Conservation (phyloP, 805 yeast genomes). For the Candida yuanshanica region DNA sequence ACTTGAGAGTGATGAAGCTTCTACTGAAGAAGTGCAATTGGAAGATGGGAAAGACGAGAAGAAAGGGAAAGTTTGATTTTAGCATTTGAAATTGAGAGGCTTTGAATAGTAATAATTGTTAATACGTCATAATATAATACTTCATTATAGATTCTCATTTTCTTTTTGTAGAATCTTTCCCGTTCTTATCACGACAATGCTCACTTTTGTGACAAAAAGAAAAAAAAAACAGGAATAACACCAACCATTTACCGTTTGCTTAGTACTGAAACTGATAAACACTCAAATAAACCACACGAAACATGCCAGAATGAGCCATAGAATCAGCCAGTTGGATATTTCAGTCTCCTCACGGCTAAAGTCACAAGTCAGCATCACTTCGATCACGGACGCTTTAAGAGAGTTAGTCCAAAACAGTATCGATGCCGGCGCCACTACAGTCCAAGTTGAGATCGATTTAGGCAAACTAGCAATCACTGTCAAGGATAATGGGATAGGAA, state of each 20-base stretch:
- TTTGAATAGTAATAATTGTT: too few species aligned
- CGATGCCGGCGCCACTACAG: slow-evolving; percentile 43
- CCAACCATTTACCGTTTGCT: too few species aligned
- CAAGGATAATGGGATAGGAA: slow-evolving; percentile 70
- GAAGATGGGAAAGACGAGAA: neutral
- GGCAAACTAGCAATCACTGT: slow-evolving; percentile 34
- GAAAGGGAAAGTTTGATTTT: too few species aligned
- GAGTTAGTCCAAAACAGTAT: slow-evolving; percentile 51
- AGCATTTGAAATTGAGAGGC: too few species aligned
- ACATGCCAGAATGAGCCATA: neutral
- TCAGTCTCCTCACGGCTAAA: slow-evolving; percentile 7
- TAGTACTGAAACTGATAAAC: neutral
- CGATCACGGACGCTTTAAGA: slow-evolving; percentile 36
- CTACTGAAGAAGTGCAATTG: too few species aligned
- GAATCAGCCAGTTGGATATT: slow-evolving; percentile 2
- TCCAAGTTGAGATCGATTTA: slow-evolving; percentile 33
- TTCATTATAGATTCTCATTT: too few species aligned
- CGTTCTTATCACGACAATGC: too few species aligned
- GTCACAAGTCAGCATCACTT: slow-evolving; percentile 24
- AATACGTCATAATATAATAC: too few species aligned
- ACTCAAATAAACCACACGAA: neutral
- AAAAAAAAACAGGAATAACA: too few species aligned
- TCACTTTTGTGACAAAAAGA: too few species aligned
- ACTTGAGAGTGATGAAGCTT: neutral
- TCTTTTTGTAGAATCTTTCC: too few species aligned